Percentiles rank a stretch among this genome's conserved stretches.
These are phyloP conservation scores for Hygrophorus russula DNA, from an alignment of 768 basidiomycete genomes.

Conservation along the genomic window DNA sequence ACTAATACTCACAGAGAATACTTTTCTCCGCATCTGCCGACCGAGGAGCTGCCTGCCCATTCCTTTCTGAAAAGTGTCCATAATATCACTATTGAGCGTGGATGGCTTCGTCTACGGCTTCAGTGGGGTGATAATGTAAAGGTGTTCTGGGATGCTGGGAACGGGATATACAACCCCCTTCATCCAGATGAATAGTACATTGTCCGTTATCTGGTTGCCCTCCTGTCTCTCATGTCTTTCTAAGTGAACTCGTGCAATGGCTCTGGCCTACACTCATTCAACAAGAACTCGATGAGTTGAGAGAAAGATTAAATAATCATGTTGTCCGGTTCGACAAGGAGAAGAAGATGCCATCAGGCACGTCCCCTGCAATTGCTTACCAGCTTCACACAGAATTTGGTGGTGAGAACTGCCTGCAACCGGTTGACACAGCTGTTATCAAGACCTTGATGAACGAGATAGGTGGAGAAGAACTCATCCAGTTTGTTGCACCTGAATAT, in stretches of 20 bases:
- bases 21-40: conserved; percentile 20
- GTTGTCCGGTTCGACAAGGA: conserved; percentile 7
- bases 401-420: too few relatives aligned
- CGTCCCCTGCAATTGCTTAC: conserved; percentile 13
- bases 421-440: too few relatives aligned
- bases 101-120: conserved; percentile 17
- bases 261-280: conserved; percentile 19
- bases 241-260: conserved; percentile 18
- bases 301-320: conserved; percentile 12
- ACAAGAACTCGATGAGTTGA: conserved; percentile 13
- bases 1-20: conserved; percentile 7
- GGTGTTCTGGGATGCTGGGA: conserved; percentile 12
- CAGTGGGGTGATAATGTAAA: conserved; percentile 20
- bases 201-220: too few relatives aligned
- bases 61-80: conserved; percentile 15
- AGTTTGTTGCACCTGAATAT: too few relatives aligned
- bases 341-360: conserved; percentile 15
- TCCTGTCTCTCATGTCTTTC: not conserved
- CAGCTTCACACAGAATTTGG: too few relatives aligned
- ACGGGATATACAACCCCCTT: conserved; percentile 12
- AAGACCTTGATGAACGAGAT: too few relatives aligned
- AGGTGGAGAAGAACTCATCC: too few relatives aligned
- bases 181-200: conserved; percentile 6
- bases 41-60: conserved; percentile 16
- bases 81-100: conserved; percentile 19